Base-by-base conservation (phyloP, 2,329 filamentous ascomycete species). In the Talaromyces atroroseus region DNA sequence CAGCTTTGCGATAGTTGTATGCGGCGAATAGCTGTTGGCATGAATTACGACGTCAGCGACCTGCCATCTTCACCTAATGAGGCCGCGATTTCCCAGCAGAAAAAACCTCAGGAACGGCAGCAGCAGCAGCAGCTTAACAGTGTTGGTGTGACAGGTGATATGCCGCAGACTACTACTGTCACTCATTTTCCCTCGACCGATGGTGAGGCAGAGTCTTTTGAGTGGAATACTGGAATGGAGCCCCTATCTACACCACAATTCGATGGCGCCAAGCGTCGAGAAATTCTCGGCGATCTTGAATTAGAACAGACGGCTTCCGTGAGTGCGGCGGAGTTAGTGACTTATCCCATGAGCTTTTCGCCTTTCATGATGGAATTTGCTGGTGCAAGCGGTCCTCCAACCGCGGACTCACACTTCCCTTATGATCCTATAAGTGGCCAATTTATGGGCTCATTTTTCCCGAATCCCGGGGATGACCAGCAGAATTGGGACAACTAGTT, bases 361-460 rank as follows among this genome's bases (percentile, higher is more conserved):
- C 48, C 52, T 14, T 52, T 52, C 4, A 52, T 56, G 42, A 45
- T 48, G n/a, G 45, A 42, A 16, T 38, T 42, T 24, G 48, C 47
- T 29, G 23, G 49, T 36, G 24, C 26, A 48, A 45, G 47, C 56
- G n/a, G 49, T 54, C 8, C 62, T 63, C 14, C 50, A 59, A 23
- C 54, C 60, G 52, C 36, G n/a, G 68, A 71, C 44, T 56, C 63
- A 1, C 71, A 68, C 49, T 73, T 73, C 58, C 71, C 71, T 10
- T 73, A 73, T 56, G 71, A 73, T 51, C 70, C 71, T 5, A 72
- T 73, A 54, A 68, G 63, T 29, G 69, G 69, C 16, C 69, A 72
- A 51, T 73, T 73, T 26, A 72, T 73, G 54, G 63, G 67, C 20
- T 71, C 70, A n/a, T 73, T 72, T 61, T 73, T 73, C 60, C 71